Conservation (phyloP, 345 rosid species). For the Eucalyptus tenuipes region DNA sequence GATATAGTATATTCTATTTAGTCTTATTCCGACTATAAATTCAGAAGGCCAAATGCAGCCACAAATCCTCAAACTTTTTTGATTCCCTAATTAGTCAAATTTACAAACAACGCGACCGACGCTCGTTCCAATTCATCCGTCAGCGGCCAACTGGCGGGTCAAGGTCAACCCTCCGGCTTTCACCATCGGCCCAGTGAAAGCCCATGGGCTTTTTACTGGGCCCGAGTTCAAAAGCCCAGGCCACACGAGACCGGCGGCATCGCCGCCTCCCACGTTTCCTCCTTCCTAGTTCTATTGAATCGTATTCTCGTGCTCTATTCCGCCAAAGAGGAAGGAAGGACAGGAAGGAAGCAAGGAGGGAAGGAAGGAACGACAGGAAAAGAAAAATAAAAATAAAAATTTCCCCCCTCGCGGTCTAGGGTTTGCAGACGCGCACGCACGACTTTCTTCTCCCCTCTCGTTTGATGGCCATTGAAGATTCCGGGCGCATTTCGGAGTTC, state of each 20-base stretch:
- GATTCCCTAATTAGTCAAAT: too few species aligned
- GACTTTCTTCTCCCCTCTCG: not conserved
- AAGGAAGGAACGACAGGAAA: not conserved
- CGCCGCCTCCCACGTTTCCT: not conserved
- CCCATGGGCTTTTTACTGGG: not conserved
- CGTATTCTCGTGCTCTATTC: not conserved
- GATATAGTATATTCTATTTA: accelerated
- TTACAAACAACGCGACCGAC: too few species aligned
- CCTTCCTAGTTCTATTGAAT: not conserved
- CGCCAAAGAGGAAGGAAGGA: not conserved
- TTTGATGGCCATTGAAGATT: not conserved
- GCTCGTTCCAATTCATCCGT: not conserved
- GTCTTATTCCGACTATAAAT: accelerated
- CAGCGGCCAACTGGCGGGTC: not conserved
- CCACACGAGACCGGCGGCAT: not conserved
- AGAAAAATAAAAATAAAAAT: not conserved
- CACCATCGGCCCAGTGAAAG: not conserved
- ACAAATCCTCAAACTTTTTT: too few species aligned
- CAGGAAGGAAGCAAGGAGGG: not conserved
- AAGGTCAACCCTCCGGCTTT: not conserved
- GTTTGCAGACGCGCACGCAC: not conserved
- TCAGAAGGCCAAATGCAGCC: too few species aligned
- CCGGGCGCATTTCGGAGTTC: not conserved
- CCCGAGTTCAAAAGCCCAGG: not conserved
- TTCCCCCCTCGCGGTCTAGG: not conserved